Conservation (phyloP, 352 stramenopile genomes). For the Thalassiosira exigua region DNA sequence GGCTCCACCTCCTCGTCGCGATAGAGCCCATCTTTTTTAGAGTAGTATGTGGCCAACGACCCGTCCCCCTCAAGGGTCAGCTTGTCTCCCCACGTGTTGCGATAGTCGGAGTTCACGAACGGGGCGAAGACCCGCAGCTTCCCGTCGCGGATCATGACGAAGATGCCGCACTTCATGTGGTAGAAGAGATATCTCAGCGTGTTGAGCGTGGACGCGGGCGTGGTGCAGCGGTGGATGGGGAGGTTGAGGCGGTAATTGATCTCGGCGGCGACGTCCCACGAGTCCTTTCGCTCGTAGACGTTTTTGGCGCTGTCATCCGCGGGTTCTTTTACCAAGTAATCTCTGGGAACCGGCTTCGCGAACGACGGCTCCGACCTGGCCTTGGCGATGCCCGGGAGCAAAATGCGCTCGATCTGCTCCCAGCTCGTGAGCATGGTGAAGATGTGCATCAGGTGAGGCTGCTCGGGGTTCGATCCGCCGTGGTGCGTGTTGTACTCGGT, state of each 20-base stretch:
- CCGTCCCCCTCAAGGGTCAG: conserved; percentile 91
- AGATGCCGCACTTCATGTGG: conserved; percentile 98
- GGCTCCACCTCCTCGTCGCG: conserved; percentile 84
- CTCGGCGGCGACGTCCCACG: conserved; percentile 60
- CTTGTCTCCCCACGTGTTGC: conserved; percentile 94
- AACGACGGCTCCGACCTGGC: conserved; percentile 71
- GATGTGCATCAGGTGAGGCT: conserved; percentile 83
- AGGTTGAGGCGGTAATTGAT: conserved; percentile 90
- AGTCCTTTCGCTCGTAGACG: conserved; percentile 73
- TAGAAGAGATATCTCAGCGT: conserved; percentile 98
- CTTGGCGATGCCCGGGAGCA: conserved; percentile 78
- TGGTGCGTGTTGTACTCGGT: conserved; percentile 77
- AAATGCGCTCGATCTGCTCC: conserved; percentile 81
- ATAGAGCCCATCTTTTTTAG: conserved; percentile 83
- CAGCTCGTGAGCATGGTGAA: conserved; percentile 84
- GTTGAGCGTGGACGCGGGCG: conserved; percentile 89
- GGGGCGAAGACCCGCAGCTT: conserved; percentile 96
- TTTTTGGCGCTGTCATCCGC: conserved; percentile 53
- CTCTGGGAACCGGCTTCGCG: conserved; percentile 56
- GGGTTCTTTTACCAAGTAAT: conserved; percentile 62
- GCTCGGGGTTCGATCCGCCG: conserved; percentile 80
- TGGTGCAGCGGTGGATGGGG: conserved; percentile 91
- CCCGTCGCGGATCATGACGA: conserved; percentile 96
- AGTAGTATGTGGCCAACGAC: conserved; percentile 92
- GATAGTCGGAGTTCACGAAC: conserved; percentile 96